Evolutionary conservation across 2,329 filamentous ascomycete genomes (phyloP), one percentile per base, ranked within the genome.

Genomic region (Colletotrichum brevisporum): DNA sequence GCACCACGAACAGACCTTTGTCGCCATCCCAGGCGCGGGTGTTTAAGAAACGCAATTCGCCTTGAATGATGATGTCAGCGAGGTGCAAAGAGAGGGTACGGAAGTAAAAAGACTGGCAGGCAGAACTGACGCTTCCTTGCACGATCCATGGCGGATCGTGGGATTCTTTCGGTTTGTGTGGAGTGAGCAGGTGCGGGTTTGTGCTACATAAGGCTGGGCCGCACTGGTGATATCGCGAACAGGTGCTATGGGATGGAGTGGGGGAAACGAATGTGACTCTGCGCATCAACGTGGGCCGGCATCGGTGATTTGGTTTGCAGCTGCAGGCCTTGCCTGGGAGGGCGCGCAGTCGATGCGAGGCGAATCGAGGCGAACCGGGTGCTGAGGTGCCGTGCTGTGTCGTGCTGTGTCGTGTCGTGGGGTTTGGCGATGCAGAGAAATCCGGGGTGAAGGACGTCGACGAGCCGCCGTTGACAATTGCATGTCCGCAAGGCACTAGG

Each of bases 41-140:
- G 81, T 99, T 99, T 77, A 97, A 86, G 83, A 92, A 89, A 85
- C 94, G 93, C 83, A 98, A 88, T 85, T 97, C 93, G 85, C 94
- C 94, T 36, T 98, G 78, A 51, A 73, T 58, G 50, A 6, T 10
- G 50, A 54, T 31, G 64, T 71, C 62, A 70, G 60, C 36, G 45
- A 27, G 57, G n/a, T 51, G 2, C n/a, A 43, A 12, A 21, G 15
- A 21, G 16, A 21, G 24, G 15, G 54, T 13, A 27, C 15, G n/a
- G 13, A 21, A 16, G 26, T 9, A 50, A 36, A 36, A 36, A 36
- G 31, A 10, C 31, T 36, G 51, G 51, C 36, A 10, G 31, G n/a
- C 18, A 27, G 45, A 51, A 78, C 87, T 74, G 73, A 91, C 89
- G 88, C 84, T 90, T 90, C 78, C 87, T 88, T 81, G 84, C 83